Base-by-base conservation (phyloP, 768 basidiomycete species). In the Harrya chromipes region DNA sequence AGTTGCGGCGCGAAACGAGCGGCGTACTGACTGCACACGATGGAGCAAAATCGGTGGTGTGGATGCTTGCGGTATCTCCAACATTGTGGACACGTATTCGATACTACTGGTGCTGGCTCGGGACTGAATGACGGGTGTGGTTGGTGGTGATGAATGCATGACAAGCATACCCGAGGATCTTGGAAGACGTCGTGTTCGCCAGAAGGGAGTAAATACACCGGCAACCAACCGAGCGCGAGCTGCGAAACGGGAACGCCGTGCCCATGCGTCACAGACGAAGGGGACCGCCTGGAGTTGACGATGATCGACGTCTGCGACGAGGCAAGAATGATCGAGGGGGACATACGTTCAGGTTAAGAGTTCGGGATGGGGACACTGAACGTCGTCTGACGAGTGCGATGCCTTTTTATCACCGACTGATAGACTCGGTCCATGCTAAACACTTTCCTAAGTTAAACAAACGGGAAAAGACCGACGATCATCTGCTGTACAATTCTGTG, bases 21-120 rank as follows among this genome's bases (percentile, higher is more conserved):
- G 4, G 56, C 58, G 2, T 20, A 44, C 14, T 24, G 35, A 26
- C 14, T 4, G 6, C 63, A 66, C 8, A 21, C 13, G 16, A 44
- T 13, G 5, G 63, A 61, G 7, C 62, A 64, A 40, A 64, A 66
- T 1, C 54, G 47, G 17, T 52, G 49, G 16, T 64, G 29, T 8
- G 53, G 52, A 16, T 27, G 49, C 26, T 56, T 61, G 9, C 55
- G 52, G 8, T 17, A 34, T 36, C 21, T 17, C 36, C 21, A 29
- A 40, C 63, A 64, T 6, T 58, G 54, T 0, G 58, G 64, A n/a
- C 63, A 64, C 8, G 47, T 39, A 26, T 47, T 53, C 6, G 31
- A 50, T 6, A 16, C 19, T 4, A 16, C 19, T 2, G 16, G 2
- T 2, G 21, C 24, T 17, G 6, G 6, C 12, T n/a, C 6, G 4